These are phyloP conservation scores for Raffaelea ambrosiae DNA, from an alignment of 2,329 filamentous ascomycete species.

Conservation along the genomic window DNA sequence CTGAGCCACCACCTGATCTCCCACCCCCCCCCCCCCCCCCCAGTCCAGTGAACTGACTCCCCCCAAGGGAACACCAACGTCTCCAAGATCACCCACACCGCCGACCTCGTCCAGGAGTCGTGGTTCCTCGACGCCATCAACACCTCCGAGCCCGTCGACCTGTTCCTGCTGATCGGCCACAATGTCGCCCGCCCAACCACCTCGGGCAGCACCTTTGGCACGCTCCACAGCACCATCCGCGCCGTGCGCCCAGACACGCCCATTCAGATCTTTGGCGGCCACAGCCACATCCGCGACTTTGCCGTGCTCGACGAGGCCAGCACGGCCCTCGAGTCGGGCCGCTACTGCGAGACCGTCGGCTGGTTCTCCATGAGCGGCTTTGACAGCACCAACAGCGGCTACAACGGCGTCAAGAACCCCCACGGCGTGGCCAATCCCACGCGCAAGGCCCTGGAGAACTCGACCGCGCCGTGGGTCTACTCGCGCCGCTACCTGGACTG, in stretches of 20 bases:
- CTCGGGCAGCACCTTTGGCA: conserved; percentile 31
- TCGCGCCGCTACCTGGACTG: conserved; percentile 59
- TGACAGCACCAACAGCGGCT: conserved; percentile 33
- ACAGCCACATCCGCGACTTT: conserved; percentile 58
- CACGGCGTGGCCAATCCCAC: conserved; percentile 27
- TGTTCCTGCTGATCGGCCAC: conserved; percentile 57
- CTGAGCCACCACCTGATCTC: background rate
- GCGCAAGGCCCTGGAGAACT: conserved; percentile 28
- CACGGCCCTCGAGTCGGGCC: conserved; percentile 53
- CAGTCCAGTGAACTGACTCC: no score
- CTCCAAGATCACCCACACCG: conserved; percentile 49
- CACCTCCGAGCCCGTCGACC: conserved; percentile 44
- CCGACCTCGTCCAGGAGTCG: conserved; percentile 38
- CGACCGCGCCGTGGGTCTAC: conserved; percentile 33
- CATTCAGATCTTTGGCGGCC: conserved; percentile 57
- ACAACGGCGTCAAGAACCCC: conserved; percentile 24
- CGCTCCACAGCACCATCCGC: conserved; percentile 50
- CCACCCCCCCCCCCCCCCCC: background rate
- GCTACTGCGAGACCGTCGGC: conserved; percentile 61
- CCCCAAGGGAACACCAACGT: conserved; percentile 50
- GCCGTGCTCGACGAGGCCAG: conserved; percentile 53
- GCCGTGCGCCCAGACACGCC: conserved; percentile 46
- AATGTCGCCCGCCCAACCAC: conserved; percentile 44
- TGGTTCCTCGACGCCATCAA: conserved; percentile 55
- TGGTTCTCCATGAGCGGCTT: conserved; percentile 59